These are phyloP conservation scores for Fraxinus ornus DNA, from an alignment of 305 asterid genomes.

Conservation along the genomic window DNA sequence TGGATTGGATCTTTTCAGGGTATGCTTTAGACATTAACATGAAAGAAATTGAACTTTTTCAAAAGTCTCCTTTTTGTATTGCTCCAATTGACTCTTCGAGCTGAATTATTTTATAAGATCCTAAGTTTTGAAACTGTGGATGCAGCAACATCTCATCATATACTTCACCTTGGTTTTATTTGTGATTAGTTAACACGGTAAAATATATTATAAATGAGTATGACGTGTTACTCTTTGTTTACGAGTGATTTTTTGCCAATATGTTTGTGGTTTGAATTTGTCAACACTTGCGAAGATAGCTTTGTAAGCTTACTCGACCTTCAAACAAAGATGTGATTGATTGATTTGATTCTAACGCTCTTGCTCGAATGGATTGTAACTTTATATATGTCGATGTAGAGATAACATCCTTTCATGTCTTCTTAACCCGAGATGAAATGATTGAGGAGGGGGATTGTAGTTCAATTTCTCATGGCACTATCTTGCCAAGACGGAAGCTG, in stretches of 20 bases:
- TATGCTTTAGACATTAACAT: background rate
- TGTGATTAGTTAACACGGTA: background rate
- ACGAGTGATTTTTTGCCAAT: no score
- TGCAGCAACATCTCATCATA: constrained; percentile 21
- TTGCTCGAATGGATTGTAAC: no score
- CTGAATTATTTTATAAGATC: constrained; percentile 6
- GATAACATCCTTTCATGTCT: no score
- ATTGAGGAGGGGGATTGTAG: no score
- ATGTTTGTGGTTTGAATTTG: background rate
- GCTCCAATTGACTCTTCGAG: constrained; percentile 14
- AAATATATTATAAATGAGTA: no score
- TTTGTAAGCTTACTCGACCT: background rate
- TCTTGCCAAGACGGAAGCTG: no score
- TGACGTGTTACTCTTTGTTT: no score
- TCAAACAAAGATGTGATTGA: no score
- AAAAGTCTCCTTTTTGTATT: constrained; percentile 34
- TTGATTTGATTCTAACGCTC: no score
- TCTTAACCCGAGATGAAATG: no score
- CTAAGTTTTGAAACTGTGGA: constrained; percentile 12
- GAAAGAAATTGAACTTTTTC: constrained; percentile 34
- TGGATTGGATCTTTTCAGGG: background rate
- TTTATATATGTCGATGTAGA: no score
- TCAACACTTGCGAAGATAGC: background rate
- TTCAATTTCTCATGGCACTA: no score
- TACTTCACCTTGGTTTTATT: background rate